These are phyloP conservation scores for Borealophlyctis nickersoniae DNA, from an alignment of 192 early-diverging fungal species.

Conservation along the genomic window DNA sequence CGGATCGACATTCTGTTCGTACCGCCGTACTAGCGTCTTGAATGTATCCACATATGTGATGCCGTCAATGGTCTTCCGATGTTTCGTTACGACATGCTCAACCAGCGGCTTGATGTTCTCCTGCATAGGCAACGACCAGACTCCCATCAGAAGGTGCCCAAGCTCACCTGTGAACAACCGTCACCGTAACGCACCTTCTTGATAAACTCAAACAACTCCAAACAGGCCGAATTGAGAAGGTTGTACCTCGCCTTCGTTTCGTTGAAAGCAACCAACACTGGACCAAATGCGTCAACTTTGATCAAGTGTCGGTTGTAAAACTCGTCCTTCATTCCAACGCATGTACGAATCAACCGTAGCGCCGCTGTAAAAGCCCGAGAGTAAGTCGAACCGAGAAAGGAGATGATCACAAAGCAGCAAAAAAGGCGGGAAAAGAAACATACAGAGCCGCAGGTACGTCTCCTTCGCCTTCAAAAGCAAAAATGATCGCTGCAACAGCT, in stretches of 20 bases:
- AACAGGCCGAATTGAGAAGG: conserved; percentile 82
- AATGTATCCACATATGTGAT: conserved; percentile 66
- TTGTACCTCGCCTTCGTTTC: conserved; percentile 72
- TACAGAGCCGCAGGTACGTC: conserved; percentile 69
- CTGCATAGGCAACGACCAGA: no score
- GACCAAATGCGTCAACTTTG: conserved; percentile 68
- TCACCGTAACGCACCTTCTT: conserved; percentile 48
- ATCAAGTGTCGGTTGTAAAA: conserved; percentile 76
- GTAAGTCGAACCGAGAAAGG: background rate
- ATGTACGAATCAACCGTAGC: conserved; percentile 72
- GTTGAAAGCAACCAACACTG: conserved; percentile 60
- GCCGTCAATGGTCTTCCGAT: conserved; percentile 55
- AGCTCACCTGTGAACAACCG: no score
- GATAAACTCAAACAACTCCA: conserved; percentile 85
- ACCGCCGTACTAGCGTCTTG: conserved; percentile 47
- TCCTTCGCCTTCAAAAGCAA: conserved; percentile 67
- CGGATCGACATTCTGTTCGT: conserved; percentile 65
- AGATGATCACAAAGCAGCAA: background rate
- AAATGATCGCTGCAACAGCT: conserved; percentile 57
- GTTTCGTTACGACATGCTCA: conserved; percentile 62
- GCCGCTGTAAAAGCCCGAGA: conserved; percentile 53
- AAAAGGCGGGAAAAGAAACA: conserved; percentile 24
- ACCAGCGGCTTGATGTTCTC: conserved; percentile 66
- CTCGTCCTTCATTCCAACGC: conserved; percentile 77
- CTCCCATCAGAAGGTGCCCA: no score